Percentiles rank a stretch among this genome's conserved stretches.
Conservation (phyloP, 768 basidiomycete species). For the Omphalotus guepiniiformis region DNA sequence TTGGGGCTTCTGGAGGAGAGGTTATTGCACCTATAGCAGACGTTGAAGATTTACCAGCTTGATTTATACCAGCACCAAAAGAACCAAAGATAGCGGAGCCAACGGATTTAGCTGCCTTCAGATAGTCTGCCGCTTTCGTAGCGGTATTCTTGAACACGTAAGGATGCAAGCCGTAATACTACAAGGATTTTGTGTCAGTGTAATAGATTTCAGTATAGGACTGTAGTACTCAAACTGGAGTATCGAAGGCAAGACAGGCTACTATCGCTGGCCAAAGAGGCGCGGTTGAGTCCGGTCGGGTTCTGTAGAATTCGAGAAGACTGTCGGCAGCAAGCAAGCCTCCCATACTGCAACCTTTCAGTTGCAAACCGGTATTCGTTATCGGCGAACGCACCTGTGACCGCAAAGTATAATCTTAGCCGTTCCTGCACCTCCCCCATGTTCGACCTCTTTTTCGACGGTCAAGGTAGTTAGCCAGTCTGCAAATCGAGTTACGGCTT, state of each 20-base stretch:
- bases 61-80: constrained; percentile 31
- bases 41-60: background rate
- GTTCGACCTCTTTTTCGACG: constrained; percentile 77
- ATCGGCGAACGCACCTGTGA: constrained; percentile 57
- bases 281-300: constrained; percentile 57
- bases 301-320: constrained; percentile 63
- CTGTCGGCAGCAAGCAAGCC: constrained; percentile 87
- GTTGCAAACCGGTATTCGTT: background rate
- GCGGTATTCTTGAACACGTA: constrained; percentile 80
- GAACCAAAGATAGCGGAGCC: constrained; percentile 61
- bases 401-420: constrained; percentile 86
- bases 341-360: constrained; percentile 66
- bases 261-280: constrained; percentile 88
- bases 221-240: constrained; percentile 60
- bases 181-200: constrained; percentile 7
- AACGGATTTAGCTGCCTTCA: constrained; percentile 57
- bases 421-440: constrained; percentile 72
- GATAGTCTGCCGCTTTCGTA: constrained; percentile 69
- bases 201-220: background rate
- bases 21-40: constrained; percentile 31
- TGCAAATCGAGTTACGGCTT: constrained; percentile 80
- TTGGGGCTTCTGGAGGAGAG: constrained; percentile 18
- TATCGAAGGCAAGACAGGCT: constrained; percentile 84
- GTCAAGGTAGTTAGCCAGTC: constrained; percentile 92
- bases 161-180: constrained; percentile 90